Percentiles rank a stretch among this genome's conserved stretches.
phyloP scores from a whole-genome alignment of 768 basidiomycete species.

The Auriculariales sp. region DNA sequence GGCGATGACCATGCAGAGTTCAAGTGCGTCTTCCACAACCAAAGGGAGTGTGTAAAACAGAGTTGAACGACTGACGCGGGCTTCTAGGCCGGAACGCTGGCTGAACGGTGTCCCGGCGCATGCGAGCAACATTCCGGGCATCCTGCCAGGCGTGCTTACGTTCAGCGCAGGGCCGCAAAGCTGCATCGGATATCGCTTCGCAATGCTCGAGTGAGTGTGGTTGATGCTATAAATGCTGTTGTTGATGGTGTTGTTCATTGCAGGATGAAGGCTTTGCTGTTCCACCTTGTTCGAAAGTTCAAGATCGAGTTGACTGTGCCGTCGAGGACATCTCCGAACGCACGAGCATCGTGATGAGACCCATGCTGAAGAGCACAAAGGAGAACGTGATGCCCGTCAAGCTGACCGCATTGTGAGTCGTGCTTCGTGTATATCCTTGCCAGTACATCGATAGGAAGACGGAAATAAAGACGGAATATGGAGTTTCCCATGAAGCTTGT shows the following conservation, averaged over 20 bases:
- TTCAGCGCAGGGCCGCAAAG: slow-evolving; percentile 52
- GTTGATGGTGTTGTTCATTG: too few species aligned
- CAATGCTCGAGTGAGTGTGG: slow-evolving; percentile 41
- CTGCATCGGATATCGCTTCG: slow-evolving; percentile 55
- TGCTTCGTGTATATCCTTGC: too few species aligned
- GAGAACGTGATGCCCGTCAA: not conserved
- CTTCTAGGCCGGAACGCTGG: slow-evolving; percentile 52
- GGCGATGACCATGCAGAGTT: slow-evolving; percentile 51
- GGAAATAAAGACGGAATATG: too few species aligned
- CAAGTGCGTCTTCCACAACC: slow-evolving; percentile 31
- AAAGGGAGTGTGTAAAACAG: too few species aligned
- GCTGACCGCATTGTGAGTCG: too few species aligned
- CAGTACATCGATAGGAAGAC: too few species aligned
- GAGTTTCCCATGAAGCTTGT: too few species aligned
- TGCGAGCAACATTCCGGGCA: slow-evolving; percentile 41
- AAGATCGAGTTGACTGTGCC: not conserved
- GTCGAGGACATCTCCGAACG: not conserved
- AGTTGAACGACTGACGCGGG: too few species aligned
- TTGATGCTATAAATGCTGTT: too few species aligned
- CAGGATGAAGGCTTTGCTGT: slow-evolving; percentile 15
- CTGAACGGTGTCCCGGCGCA: slow-evolving; percentile 27
- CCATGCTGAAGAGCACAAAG: not conserved
- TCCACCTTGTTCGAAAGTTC: slow-evolving; percentile 12
- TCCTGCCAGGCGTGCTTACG: slow-evolving; percentile 43
- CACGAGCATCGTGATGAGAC: not conserved